Evolutionary conservation across 257 asterid species (phyloP).

Genomic region (Handroanthus guayacan): DNA sequence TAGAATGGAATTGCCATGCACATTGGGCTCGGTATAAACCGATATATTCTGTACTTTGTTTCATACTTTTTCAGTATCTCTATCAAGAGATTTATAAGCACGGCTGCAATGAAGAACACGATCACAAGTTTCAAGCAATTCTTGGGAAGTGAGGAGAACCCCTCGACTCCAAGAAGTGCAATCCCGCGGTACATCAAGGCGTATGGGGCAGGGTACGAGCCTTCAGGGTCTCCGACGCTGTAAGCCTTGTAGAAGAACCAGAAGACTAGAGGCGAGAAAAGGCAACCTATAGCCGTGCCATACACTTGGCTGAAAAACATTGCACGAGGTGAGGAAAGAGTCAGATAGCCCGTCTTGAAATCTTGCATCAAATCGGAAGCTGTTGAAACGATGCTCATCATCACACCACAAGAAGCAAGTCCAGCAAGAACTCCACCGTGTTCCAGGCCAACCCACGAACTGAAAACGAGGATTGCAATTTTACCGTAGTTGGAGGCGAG

Average conservation of each 20-base stretch:
- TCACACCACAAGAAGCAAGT: slow-evolving; percentile 70
- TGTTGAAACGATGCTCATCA: slow-evolving; percentile 74
- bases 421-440: slow-evolving; percentile 75
- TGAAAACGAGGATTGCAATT: slow-evolving; percentile 61
- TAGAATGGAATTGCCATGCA: slow-evolving; percentile 89
- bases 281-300: slow-evolving; percentile 68
- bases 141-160: slow-evolving; percentile 64
- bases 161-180: slow-evolving; percentile 67
- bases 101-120: slow-evolving; percentile 45
- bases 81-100: slow-evolving; percentile 34
- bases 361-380: slow-evolving; percentile 77
- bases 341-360: slow-evolving; percentile 71
- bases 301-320: slow-evolving; percentile 66
- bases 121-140: slow-evolving; percentile 57
- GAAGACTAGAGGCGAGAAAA: slow-evolving; percentile 56
- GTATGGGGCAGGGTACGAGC: slow-evolving; percentile 64
- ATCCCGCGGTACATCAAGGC: slow-evolving; percentile 61
- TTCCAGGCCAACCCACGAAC: slow-evolving; percentile 67
- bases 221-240: slow-evolving; percentile 50
- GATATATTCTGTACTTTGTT: slow-evolving; percentile 47
- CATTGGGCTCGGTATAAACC: slow-evolving; percentile 79
- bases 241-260: slow-evolving; percentile 74
- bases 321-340: slow-evolving; percentile 68
- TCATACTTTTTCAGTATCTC: slow-evolving; percentile 46
- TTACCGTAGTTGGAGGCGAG: slow-evolving; percentile 80